Evolutionary conservation across 2,329 filamentous ascomycete species (phyloP).

Genomic region (Dactylellina cionopaga): DNA sequence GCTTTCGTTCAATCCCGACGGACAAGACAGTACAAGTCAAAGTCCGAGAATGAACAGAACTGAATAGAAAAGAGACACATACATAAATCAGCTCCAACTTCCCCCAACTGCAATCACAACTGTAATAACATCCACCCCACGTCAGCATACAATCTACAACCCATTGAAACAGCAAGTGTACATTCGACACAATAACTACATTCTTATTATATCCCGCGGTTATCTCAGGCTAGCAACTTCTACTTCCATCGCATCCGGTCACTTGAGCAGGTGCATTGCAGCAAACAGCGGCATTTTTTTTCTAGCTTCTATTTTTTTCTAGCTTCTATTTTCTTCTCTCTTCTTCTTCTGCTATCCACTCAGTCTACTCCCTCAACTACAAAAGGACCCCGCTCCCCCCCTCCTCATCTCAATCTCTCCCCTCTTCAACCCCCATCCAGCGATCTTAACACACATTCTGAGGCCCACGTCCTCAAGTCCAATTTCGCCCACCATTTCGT

Average conservation of each 20-base stretch:
- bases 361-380: no score
- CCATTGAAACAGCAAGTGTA: background rate
- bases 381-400: constrained; percentile 14
- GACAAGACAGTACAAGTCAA: no score
- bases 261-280: constrained; percentile 45
- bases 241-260: constrained; percentile 18
- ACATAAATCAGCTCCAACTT: background rate
- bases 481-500: constrained; percentile 47
- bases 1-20: constrained; percentile 2
- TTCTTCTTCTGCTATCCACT: no score
- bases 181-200: background rate
- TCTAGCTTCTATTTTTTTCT: background rate
- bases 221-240: constrained; percentile 29
- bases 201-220: background rate
- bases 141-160: constrained; percentile 7
- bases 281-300: constrained; percentile 41
- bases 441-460: background rate
- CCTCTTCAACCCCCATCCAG: background rate
- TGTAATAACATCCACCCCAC: constrained; percentile 42
- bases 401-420: constrained; percentile 2
- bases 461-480: constrained; percentile 8
- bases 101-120: no score
- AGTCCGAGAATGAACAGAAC: no score
- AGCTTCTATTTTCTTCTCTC: no score
- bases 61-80: no score